These are phyloP conservation scores for Podosphaera fusca DNA, from an alignment of 2,329 filamentous ascomycete genomes.

Conservation along the genomic window DNA sequence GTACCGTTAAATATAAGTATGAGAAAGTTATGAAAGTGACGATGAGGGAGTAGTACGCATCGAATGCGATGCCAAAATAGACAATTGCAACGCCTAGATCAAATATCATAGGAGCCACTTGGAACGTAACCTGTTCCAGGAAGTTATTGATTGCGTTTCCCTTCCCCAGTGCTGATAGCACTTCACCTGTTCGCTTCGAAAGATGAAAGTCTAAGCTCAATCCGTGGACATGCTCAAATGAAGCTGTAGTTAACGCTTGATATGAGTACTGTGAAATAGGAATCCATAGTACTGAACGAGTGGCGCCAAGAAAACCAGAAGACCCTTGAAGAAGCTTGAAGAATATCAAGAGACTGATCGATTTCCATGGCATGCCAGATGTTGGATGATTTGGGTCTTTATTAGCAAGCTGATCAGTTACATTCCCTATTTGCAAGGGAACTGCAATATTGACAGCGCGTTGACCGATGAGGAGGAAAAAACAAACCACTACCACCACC, in stretches of 20 bases:
- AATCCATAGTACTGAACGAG: constrained; percentile 76
- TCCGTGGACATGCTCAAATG: constrained; percentile 91
- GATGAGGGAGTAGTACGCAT: constrained; percentile 74
- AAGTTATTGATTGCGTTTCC: constrained; percentile 92
- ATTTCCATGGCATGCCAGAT: constrained; percentile 38
- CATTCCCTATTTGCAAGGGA: constrained; percentile 54
- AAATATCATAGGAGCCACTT: constrained; percentile 82
- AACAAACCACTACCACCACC: constrained; percentile 59
- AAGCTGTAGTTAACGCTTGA: constrained; percentile 74
- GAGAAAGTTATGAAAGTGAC: constrained; percentile 81
- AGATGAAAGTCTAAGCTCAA: constrained; percentile 92
- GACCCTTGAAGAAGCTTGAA: constrained; percentile 69
- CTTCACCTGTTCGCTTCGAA: constrained; percentile 88
- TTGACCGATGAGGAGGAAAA: constrained; percentile 56
- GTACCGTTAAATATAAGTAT: constrained; percentile 90
- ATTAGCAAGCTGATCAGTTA: constrained; percentile 50
- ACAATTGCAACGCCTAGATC: constrained; percentile 69
- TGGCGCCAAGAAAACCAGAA: constrained; percentile 65
- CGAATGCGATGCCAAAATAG: constrained; percentile 58
- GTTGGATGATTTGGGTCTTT: constrained; percentile 21
- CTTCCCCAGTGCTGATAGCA: constrained; percentile 86
- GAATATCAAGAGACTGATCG: constrained; percentile 53
- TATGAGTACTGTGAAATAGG: constrained; percentile 95
- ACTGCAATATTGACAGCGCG: constrained; percentile 71
- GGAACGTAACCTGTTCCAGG: constrained; percentile 86